Percentiles rank a stretch among this genome's conserved stretches.
These are phyloP conservation scores for Clonostachys sp. DNA, from an alignment of 2,329 filamentous ascomycete genomes.

Conservation along the genomic window DNA sequence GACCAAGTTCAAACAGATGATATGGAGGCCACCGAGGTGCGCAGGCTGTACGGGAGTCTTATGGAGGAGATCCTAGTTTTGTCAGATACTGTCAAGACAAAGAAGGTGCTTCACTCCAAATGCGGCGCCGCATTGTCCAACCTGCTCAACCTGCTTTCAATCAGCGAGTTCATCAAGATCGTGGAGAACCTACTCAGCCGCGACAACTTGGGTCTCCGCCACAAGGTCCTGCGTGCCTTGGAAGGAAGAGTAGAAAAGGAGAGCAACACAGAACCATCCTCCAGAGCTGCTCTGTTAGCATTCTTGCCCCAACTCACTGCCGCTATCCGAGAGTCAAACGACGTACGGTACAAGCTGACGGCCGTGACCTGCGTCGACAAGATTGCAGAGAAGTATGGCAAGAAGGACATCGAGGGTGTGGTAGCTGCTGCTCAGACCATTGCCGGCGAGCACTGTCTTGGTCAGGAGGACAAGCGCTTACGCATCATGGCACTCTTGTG, in stretches of 20 bases:
- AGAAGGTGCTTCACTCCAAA: constrained; percentile 49
- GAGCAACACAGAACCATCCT: constrained; percentile 61
- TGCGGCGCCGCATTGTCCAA: constrained; percentile 71
- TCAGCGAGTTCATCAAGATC: constrained; percentile 83
- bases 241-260: constrained; percentile 74
- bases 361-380: constrained; percentile 88
- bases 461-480: constrained; percentile 66
- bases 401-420: constrained; percentile 78
- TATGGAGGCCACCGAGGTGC: constrained; percentile 62
- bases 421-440: constrained; percentile 72
- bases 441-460: constrained; percentile 70
- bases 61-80: constrained; percentile 62
- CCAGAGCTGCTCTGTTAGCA: constrained; percentile 66
- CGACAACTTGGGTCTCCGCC: constrained; percentile 69
- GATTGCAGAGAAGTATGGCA: constrained; percentile 92
- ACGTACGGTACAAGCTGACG: constrained; percentile 75
- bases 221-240: constrained; percentile 76
- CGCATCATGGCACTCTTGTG: constrained; percentile 83
- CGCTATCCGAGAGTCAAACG: constrained; percentile 68
- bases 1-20: constrained; percentile 56
- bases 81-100: constrained; percentile 57
- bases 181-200: constrained; percentile 77
- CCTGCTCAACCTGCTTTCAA: constrained; percentile 79
- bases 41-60: constrained; percentile 64
- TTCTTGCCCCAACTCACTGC: constrained; percentile 76